Conservation (phyloP, 352 stramenopile genomes). For the Thraustochytrium sp. region DNA sequence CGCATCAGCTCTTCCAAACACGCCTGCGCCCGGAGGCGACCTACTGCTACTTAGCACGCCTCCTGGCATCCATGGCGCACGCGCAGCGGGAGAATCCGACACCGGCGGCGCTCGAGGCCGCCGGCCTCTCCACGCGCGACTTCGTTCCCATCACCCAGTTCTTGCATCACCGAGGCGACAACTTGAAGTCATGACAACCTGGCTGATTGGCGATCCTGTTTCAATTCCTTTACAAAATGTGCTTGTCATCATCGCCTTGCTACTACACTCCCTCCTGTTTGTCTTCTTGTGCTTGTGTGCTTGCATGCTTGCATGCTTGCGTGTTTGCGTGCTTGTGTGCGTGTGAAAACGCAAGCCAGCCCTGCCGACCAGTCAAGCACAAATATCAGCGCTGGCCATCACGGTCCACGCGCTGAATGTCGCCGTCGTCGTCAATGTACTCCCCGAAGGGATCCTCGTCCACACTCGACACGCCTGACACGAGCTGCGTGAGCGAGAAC, state of each 20-base stretch:
- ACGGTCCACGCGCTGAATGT: conserved; percentile 2
- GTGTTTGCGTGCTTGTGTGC: too few species aligned
- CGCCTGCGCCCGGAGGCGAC: conserved; percentile 18
- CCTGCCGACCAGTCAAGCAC: too few species aligned
- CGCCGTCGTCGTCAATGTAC: background rate
- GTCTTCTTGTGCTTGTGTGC: too few species aligned
- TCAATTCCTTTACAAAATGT: too few species aligned
- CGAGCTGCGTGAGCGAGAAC: background rate
- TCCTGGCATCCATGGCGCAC: background rate
- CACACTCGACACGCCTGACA: background rate
- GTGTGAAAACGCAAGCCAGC: too few species aligned
- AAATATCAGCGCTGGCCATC: too few species aligned
- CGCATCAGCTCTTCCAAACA: background rate
- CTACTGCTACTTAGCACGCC: conserved; percentile 14
- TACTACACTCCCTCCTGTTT: too few species aligned
- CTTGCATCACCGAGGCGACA: too few species aligned
- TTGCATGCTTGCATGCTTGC: too few species aligned
- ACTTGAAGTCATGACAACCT: too few species aligned
- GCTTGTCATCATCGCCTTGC: too few species aligned
- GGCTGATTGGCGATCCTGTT: too few species aligned
- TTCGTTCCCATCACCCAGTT: background rate
- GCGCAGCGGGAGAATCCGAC: background rate
- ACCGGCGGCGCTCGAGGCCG: background rate
- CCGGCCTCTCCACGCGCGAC: background rate
- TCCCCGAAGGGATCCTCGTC: conserved; percentile 30